A percentile compares a stretch with the other conserved stretches of the same genome.
Evolutionary conservation across 148 eudicot genomes (phyloP).

Genomic region (Polygonum aviculare): DNA sequence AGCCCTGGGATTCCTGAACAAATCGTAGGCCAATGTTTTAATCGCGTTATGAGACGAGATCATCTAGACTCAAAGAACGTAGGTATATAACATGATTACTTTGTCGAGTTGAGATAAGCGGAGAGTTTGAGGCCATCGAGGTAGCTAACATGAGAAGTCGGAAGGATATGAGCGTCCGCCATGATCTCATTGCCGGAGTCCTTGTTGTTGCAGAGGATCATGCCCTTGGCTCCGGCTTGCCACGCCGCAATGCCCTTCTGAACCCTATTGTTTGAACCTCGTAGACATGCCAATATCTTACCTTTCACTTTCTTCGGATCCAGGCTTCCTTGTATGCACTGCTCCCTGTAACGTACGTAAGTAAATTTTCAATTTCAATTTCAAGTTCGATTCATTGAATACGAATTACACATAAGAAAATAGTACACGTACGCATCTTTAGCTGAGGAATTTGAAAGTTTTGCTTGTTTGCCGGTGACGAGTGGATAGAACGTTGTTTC

Average conservation of each 20-base stretch:
- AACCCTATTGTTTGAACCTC: conserved; percentile 37
- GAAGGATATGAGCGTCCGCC: conserved; percentile 50
- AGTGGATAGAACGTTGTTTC: conserved; percentile 26
- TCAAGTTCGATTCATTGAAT: too few species aligned
- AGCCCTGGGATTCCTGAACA: conserved; percentile 29
- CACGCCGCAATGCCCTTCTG: conserved; percentile 36
- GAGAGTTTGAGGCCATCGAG: conserved; percentile 32
- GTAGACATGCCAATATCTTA: conserved; percentile 53
- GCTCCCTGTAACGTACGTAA: conserved; percentile 14
- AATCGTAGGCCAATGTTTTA: not conserved
- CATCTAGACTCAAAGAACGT: not conserved
- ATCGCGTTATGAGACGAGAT: not conserved
- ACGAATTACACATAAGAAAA: too few species aligned
- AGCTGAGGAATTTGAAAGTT: conserved; percentile 29
- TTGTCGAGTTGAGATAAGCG: conserved; percentile 40
- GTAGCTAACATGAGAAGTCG: conserved; percentile 50
- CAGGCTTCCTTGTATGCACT: conserved; percentile 35
- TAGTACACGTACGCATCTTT: conserved; percentile 20
- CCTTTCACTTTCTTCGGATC: conserved; percentile 57
- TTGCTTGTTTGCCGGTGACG: conserved; percentile 34
- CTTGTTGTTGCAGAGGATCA: conserved; percentile 59
- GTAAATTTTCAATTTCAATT: not conserved
- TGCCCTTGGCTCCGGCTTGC: conserved; percentile 56
- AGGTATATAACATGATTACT: conserved; percentile 20
- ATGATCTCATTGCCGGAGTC: conserved; percentile 29